Conservation (phyloP, 371 early-diverging fungal genomes). For the Polyrhizophydium stewartii region DNA sequence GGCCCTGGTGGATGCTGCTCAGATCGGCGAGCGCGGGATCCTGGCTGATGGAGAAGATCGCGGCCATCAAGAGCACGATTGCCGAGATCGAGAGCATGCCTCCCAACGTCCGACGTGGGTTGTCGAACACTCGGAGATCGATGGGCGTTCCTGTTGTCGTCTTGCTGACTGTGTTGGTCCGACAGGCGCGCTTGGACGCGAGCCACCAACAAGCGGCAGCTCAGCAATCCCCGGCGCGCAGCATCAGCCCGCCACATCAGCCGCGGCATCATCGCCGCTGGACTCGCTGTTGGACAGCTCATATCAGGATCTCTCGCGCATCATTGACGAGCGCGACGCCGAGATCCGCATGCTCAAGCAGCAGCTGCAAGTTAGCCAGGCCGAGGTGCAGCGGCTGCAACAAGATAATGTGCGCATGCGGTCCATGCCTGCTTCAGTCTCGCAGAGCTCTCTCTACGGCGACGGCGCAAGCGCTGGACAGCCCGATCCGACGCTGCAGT, state of each 20-base stretch:
- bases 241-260: no score
- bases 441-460: no score
- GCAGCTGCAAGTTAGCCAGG: neutral
- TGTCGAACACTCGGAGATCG: neutral
- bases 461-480: no score
- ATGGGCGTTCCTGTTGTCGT: no score
- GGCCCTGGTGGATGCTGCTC: neutral
- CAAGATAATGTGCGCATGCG: neutral
- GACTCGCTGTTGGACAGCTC: neutral
- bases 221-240: no score
- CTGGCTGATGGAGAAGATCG: conserved; percentile 10
- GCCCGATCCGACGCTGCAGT: neutral
- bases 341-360: neutral
- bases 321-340: neutral
- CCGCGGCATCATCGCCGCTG: no score
- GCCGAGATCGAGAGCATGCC: conserved; percentile 7
- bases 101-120: conserved; percentile 1
- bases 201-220: no score
- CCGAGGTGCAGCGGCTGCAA: neutral
- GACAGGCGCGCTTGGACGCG: no score
- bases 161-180: no score
- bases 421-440: neutral
- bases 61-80: neutral
- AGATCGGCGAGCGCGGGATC: neutral
- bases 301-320: neutral